A percentile compares a stretch with the other conserved stretches of the same genome.
Evolutionary conservation across 306 rosid genomes (phyloP).

Genomic region (Ormosia semicastrata): DNA sequence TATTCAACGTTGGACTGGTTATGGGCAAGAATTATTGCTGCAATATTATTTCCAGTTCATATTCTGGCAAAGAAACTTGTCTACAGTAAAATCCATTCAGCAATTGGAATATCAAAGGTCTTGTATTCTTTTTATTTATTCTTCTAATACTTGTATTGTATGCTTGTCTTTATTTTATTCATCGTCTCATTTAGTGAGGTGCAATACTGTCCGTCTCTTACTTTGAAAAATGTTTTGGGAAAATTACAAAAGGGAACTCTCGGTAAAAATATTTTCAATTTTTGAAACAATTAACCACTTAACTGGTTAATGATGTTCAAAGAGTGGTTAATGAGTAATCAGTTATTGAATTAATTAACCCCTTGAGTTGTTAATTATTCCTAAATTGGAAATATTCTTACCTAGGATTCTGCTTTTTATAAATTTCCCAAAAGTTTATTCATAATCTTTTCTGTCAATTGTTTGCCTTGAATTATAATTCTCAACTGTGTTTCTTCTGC

Average conservation of each 20-base stretch:
- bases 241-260: background rate
- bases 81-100: constrained; percentile 74
- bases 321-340: background rate
- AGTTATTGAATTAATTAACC: background rate
- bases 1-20: constrained; percentile 66
- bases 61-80: constrained; percentile 66
- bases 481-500: background rate
- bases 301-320: background rate
- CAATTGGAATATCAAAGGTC: constrained; percentile 75
- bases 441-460: background rate
- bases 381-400: background rate
- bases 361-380: background rate
- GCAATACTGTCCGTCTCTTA: constrained; percentile 7
- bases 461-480: background rate
- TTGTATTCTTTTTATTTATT: constrained; percentile 6
- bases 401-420: background rate
- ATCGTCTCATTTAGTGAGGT: background rate
- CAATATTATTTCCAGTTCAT: constrained; percentile 76
- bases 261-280: background rate
- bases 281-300: background rate
- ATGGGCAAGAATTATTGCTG: constrained; percentile 65
- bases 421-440: background rate
- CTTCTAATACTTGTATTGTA: background rate
- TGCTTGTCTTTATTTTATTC: background rate
- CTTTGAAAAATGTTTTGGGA: background rate